Base-by-base conservation (phyloP, 2,329 filamentous ascomycete species). In the Pseudogymnoascus sp. region DNA sequence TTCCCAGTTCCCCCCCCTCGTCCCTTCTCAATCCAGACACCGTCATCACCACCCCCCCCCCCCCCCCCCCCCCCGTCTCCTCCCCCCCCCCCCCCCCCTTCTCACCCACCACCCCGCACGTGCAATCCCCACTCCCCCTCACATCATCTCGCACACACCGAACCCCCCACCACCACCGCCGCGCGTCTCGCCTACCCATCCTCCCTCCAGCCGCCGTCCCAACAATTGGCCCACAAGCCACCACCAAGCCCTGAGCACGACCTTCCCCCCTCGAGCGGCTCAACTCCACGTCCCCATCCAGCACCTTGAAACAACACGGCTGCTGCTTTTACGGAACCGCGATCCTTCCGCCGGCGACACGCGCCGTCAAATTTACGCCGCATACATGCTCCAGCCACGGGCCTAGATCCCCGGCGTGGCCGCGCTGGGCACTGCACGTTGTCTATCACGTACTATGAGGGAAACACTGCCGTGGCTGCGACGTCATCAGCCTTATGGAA, bases 81-180 rank as follows among this genome's bases (percentile, higher is more conserved):
- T 26, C 21, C 21, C n/a, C 23, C 23, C 15, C 47, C 26, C n/a
- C 23, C 7, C 23, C 21, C 42, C 42, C 21, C 21, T 4, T 13
- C 40, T 11, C 36, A 53, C 44, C 44, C 44, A 53, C 44, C 44
- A 53, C 15, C 47, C 47, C 47, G 26, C 47, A 53, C 47, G 47
- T 53, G 47, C 47, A 53, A 53, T 6, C 47, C 47, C 26, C 47
- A 53, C 47, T 53, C 47, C 47, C 23, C 47, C 47, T 53, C 47
- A 53, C 26, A 53, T 53, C 47, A 53, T 53, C 47, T 53, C 47
- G 47, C 47, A 53, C 47, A 53, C 47, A 53, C 47, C 47, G 47
- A 53, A 53, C 26, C 23, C 47, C 47, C 47, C 47, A 53, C 44
- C 47, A 53, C 44, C 44, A 50, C 19, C 47, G 47, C 47, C 47